Conservation (phyloP, 169 alveolate genomes). For the Plasmodium malariae region DNA sequence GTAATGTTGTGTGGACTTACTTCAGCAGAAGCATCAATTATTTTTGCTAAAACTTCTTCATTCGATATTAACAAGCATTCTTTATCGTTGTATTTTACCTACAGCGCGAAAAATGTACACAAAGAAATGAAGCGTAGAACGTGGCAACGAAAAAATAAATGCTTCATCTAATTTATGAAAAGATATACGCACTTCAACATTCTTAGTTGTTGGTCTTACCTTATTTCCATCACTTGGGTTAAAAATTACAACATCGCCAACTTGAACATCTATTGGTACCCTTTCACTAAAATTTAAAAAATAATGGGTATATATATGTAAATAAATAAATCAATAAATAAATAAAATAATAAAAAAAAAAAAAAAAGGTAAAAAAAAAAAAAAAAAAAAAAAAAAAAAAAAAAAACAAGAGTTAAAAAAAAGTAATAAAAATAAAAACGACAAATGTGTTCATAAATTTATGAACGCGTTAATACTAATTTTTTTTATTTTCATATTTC, state of each 20-base stretch:
- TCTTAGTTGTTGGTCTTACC: conserved; percentile 12
- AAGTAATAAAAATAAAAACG: too few species aligned
- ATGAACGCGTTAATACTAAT: neutral
- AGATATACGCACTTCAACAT: too few species aligned
- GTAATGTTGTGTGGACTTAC: conserved; percentile 54
- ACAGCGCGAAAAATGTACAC: too few species aligned
- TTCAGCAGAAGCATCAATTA: conserved; percentile 30
- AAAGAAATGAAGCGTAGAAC: too few species aligned
- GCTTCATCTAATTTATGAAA: too few species aligned
- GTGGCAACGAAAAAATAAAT: too few species aligned
- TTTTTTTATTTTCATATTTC: neutral
- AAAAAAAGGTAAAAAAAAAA: too few species aligned
- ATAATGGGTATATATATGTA: neutral
- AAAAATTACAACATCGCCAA: conserved; percentile 64
- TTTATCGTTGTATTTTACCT: conserved; percentile 68
- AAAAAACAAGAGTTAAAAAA: too few species aligned
- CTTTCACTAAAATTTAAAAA: conserved; percentile 36
- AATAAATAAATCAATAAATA: neutral
- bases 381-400: conserved; percentile 1
- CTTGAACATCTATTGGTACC: conserved; percentile 66
- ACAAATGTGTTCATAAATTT: neutral
- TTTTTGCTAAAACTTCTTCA: conserved; percentile 63
- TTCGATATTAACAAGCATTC: conserved; percentile 70
- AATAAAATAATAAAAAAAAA: neutral
- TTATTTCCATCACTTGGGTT: conserved; percentile 76